Evolutionary conservation across 129 eudicot species (phyloP).

Genomic region (Flaveria trinervia): DNA sequence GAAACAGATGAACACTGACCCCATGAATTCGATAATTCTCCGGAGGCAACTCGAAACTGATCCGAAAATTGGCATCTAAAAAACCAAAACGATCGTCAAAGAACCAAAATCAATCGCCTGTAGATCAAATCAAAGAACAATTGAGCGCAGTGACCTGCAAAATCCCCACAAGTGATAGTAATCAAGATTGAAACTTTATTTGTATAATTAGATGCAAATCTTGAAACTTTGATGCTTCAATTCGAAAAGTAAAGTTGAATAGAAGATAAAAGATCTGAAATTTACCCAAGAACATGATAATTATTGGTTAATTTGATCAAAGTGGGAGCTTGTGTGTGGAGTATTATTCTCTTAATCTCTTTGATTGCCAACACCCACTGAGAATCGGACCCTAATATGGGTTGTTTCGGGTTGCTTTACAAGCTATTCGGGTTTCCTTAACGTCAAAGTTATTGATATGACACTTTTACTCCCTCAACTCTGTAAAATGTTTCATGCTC

Average conservation of each 20-base stretch:
- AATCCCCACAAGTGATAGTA: background rate
- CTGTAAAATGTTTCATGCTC: background rate
- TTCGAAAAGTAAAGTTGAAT: background rate
- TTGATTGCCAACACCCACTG: conserved; percentile 35
- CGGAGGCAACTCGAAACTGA: conserved; percentile 38
- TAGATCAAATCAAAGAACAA: conserved; percentile 19
- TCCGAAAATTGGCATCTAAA: conserved; percentile 44
- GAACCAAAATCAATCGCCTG: conserved; percentile 23
- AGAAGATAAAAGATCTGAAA: conserved; percentile 28
- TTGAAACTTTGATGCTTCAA: conserved; percentile 1
- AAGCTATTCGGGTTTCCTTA: conserved; percentile 36
- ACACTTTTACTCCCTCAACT: conserved; percentile 7
- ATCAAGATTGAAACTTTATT: conserved; percentile 1
- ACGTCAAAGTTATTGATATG: conserved; percentile 7
- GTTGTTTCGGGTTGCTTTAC: conserved; percentile 38
- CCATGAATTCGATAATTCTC: conserved; percentile 37
- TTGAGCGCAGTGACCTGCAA: conserved; percentile 33
- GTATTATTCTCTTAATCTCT: conserved; percentile 30
- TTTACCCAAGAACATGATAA: conserved; percentile 41
- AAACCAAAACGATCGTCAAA: conserved; percentile 20
- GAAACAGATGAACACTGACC: conserved; percentile 39
- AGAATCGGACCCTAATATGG: conserved; percentile 25
- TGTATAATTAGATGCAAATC: background rate
- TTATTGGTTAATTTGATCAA: conserved; percentile 30
- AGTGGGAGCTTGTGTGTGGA: conserved; percentile 25